Base-by-base conservation (phyloP, 2,329 filamentous ascomycete species). In the Elsinoe fawcettii region DNA sequence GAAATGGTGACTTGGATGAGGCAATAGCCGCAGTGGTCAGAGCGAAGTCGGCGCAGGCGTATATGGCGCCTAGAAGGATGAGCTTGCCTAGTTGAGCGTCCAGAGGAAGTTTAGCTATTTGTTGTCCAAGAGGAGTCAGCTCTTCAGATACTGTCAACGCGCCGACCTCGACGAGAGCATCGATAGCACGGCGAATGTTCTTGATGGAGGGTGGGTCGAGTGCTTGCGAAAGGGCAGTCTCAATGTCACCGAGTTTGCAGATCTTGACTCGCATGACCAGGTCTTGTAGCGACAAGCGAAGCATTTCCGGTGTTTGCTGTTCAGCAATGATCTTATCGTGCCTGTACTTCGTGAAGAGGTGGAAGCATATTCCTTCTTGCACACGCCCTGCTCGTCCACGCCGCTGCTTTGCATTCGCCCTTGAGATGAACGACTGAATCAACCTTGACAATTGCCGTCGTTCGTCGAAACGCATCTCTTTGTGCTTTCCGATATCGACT, bases 401-500 rank as follows among this genome's bases (percentile, higher is more conserved):
- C 59, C 93, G 84, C 70, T 99, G 93, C 67, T 96, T 96, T 1
- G 93, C 92, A 68, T 97, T 97, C 12, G 93, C 93, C 56, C 87
- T 83, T 0, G 92, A 96, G 62, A 99, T 95, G 70, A 97, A 99
- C 0, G 90, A 90, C 69, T 97, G 92, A 32, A 96, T 86, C 18
- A 99, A 80, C 20, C 89, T 82, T 1, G 92, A 97, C 32, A 99
- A 78, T 67, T 99, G 93, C 58, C 90, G 81, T 57, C 88, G 83
- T 73, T 99, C 93, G 67, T 99, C 92, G 65, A 95, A 97, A 25
- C 92, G 77, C 92, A 96, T 96, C 71, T 96, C 92, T 63, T 95
- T 90, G 71, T 97, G 92, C 71, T 96, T 97, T 58, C 93, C 93
- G 0, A 90, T 91, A 70, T 99, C 93, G 59, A 99, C 87, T 46